These are phyloP conservation scores for Suillus plorans DNA, from an alignment of 768 basidiomycete species.

Conservation along the genomic window DNA sequence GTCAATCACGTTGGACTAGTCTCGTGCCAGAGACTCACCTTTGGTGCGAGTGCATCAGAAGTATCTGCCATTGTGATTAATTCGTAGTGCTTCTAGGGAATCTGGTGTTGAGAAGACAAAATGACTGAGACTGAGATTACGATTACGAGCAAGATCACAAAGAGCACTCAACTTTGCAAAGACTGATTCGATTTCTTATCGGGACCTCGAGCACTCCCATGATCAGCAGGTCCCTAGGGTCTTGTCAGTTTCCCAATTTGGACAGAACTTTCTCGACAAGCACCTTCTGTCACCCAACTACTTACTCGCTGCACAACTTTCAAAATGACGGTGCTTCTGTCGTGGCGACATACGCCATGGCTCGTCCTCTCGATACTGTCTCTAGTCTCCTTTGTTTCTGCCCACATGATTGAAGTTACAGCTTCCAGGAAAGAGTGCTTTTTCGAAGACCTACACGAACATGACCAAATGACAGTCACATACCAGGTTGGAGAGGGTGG, in stretches of 20 bases:
- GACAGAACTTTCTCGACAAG: neutral
- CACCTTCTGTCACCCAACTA: neutral
- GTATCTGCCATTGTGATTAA: conserved; percentile 51
- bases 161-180: conserved; percentile 10
- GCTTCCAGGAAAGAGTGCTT: conserved; percentile 91
- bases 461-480: conserved; percentile 99
- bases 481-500: conserved; percentile 99
- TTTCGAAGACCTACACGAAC: conserved; percentile 89
- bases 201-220: conserved; percentile 5
- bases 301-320: neutral
- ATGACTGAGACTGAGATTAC: conserved; percentile 2
- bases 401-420: conserved; percentile 72
- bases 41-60: conserved; percentile 66
- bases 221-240: conserved; percentile 26
- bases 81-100: conserved; percentile 3
- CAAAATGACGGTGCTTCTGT: conserved; percentile 31
- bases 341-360: conserved; percentile 37
- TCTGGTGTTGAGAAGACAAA: neutral
- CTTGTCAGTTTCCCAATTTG: conserved; percentile 7
- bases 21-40: conserved; percentile 48
- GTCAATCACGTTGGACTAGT: conserved; percentile 3
- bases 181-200: conserved; percentile 12
- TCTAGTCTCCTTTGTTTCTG: conserved; percentile 39
- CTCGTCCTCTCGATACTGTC: conserved; percentile 40
- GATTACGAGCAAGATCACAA: conserved; percentile 6